Evolutionary conservation across 805 yeast species (phyloP).

Genomic region (Saccharomycopsis sp.): DNA sequence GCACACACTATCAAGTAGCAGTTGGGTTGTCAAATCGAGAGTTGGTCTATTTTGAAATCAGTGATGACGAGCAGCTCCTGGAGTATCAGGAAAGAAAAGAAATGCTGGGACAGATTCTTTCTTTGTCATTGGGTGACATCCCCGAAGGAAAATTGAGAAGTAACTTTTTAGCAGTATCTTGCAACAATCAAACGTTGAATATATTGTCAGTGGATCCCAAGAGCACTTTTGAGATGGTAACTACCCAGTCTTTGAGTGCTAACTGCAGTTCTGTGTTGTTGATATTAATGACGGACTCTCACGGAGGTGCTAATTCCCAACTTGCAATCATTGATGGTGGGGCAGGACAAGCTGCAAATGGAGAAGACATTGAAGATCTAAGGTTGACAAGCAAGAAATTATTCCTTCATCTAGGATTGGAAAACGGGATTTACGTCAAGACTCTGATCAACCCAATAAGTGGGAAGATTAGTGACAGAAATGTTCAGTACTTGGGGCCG

Average conservation of each 20-base stretch:
- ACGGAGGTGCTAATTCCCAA: slow-evolving; percentile 7
- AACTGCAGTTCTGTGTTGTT: slow-evolving; percentile 37
- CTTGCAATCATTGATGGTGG: too few relatives aligned
- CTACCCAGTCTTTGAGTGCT: slow-evolving; percentile 53
- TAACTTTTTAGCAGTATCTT: slow-evolving; percentile 58
- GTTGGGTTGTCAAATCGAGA: slow-evolving; percentile 67
- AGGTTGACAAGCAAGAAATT: too few relatives aligned
- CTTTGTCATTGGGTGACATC: slow-evolving; percentile 39
- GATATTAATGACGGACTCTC: slow-evolving; percentile 26
- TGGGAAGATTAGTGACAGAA: slow-evolving; percentile 57
- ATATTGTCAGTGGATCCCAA: slow-evolving; percentile 55
- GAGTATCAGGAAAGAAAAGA: slow-evolving; percentile 62
- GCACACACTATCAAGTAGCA: slow-evolving; percentile 60
- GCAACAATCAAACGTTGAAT: slow-evolving; percentile 60
- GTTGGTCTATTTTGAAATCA: slow-evolving; percentile 75
- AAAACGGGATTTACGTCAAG: slow-evolving; percentile 71
- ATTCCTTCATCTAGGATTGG: slow-evolving; percentile 68
- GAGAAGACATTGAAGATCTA: slow-evolving; percentile 15
- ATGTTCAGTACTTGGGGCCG: slow-evolving; percentile 67
- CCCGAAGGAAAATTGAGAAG: slow-evolving; percentile 40
- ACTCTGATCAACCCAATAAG: slow-evolving; percentile 46
- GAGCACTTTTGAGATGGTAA: slow-evolving; percentile 48
- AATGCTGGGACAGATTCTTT: slow-evolving; percentile 40
- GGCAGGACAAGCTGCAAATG: not conserved
- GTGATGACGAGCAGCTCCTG: slow-evolving; percentile 49